A percentile compares a stretch with the other conserved stretches of the same genome.
Conservation (phyloP, 352 stramenopile species). For the Phytophthora sp. region DNA sequence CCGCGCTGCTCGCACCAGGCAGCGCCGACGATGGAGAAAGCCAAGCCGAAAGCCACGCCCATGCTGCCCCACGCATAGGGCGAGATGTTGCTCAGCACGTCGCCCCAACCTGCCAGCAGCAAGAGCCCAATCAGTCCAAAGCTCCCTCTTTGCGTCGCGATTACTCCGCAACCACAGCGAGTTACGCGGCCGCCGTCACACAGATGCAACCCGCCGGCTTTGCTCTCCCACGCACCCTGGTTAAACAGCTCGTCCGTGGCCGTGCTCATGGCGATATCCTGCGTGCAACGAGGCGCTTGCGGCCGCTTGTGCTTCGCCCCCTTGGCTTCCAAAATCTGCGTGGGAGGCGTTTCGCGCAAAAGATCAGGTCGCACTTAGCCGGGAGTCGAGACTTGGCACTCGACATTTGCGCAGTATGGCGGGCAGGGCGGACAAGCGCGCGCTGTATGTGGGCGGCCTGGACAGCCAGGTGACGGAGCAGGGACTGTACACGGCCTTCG, state of each 20-base stretch:
- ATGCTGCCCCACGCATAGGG: constrained; percentile 98
- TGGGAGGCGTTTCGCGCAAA: constrained; percentile 27
- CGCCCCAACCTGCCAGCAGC: constrained; percentile 77
- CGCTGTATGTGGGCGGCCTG: constrained; percentile 92
- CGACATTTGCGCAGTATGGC: too few species aligned
- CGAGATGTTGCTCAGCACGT: constrained; percentile 98
- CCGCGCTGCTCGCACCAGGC: too few species aligned
- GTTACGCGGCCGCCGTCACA: background rate
- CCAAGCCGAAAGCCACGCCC: constrained; percentile 96
- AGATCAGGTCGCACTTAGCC: constrained; percentile 35
- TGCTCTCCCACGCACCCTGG: constrained; percentile 56
- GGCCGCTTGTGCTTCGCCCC: constrained; percentile 10
- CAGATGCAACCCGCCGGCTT: background rate
- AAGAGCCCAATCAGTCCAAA: background rate
- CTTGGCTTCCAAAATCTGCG: constrained; percentile 16
- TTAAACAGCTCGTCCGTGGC: constrained; percentile 88
- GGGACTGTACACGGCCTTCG: constrained; percentile 85
- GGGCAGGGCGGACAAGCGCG: constrained; percentile 62
- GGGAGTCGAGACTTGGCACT: background rate
- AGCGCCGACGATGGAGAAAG: constrained; percentile 97
- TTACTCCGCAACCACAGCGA: constrained; percentile 10
- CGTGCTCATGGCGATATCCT: constrained; percentile 65
- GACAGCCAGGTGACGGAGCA: constrained; percentile 89
- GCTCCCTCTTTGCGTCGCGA: background rate
- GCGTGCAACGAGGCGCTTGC: constrained; percentile 9